These are phyloP conservation scores for Byssothecium circinans DNA, from an alignment of 2,329 filamentous ascomycete species.

Conservation along the genomic window DNA sequence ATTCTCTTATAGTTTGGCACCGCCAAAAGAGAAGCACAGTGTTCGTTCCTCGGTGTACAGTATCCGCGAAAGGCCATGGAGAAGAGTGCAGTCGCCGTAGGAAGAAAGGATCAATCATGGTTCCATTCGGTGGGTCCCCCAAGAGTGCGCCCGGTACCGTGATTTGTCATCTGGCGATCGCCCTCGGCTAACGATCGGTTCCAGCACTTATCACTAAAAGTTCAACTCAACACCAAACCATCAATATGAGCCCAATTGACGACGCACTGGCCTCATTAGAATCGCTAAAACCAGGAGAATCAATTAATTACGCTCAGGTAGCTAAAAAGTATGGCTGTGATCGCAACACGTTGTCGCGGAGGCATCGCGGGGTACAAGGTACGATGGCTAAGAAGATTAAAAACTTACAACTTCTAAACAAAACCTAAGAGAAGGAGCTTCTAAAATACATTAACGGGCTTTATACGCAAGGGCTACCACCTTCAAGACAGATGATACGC, in stretches of 20 bases:
- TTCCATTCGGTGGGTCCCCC: too few relatives aligned
- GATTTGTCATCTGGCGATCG: too few relatives aligned
- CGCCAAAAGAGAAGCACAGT: too few relatives aligned
- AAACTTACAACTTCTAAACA: slow-evolving; percentile 4
- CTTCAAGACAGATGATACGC: not conserved
- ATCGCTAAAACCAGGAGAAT: slow-evolving; percentile 1
- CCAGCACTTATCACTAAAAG: too few relatives aligned
- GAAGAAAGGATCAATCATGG: too few relatives aligned
- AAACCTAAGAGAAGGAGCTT: slow-evolving; percentile 1
- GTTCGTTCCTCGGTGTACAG: too few relatives aligned
- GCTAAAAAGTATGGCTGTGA: slow-evolving; percentile 3
- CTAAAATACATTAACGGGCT: not conserved
- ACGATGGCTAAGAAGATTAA: not conserved
- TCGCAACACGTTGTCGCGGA: not conserved
- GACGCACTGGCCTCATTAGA: slow-evolving; percentile 1
- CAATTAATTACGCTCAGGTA: slow-evolving; percentile 1
- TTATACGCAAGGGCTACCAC: not conserved
- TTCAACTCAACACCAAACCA: too few relatives aligned
- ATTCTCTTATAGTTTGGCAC: too few relatives aligned
- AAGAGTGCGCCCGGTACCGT: too few relatives aligned
- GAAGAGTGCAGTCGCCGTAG: too few relatives aligned
- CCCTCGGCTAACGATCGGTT: too few relatives aligned
- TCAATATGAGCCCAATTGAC: slow-evolving; percentile 2
- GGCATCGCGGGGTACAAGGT: not conserved
- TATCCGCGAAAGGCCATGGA: too few relatives aligned